Conservation (phyloP, 2,329 filamentous ascomycete genomes). For the Blastomyces parvus region DNA sequence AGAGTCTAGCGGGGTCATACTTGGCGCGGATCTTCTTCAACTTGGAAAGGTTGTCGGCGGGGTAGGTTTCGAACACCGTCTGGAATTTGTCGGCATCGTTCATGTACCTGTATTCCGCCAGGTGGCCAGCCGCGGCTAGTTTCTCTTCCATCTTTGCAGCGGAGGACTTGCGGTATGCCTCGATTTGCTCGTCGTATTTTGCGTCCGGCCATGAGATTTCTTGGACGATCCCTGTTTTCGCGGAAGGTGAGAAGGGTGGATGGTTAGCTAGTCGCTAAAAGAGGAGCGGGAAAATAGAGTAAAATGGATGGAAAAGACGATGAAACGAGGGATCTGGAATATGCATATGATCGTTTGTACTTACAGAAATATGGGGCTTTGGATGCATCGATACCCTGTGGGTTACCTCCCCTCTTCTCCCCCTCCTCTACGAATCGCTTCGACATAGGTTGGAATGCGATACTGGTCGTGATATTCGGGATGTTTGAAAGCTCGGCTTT, state of each 20-base stretch:
- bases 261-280: background rate
- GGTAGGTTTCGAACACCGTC: constrained; percentile 22
- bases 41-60: constrained; percentile 21
- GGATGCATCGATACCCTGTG: constrained; percentile 1
- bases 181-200: background rate
- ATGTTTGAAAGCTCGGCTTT: constrained; percentile 3
- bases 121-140: background rate
- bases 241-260: background rate
- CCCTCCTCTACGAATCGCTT: constrained; percentile 7
- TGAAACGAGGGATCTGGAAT: background rate
- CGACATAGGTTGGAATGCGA: constrained; percentile 4
- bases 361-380: constrained; percentile 9
- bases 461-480: background rate
- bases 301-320: background rate
- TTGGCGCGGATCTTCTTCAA: constrained; percentile 25
- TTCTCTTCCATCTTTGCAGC: background rate
- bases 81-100: constrained; percentile 5
- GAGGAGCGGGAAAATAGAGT: background rate
- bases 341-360: background rate
- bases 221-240: constrained; percentile 1
- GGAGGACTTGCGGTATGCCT: background rate
- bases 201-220: constrained; percentile 8
- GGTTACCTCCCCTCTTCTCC: constrained; percentile 3
- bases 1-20: constrained; percentile 33
- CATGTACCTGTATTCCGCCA: background rate